A percentile compares a stretch with the other conserved stretches of the same genome.
Conservation (phyloP, 805 yeast species). For the Blastobotrys mokoenaii region DNA sequence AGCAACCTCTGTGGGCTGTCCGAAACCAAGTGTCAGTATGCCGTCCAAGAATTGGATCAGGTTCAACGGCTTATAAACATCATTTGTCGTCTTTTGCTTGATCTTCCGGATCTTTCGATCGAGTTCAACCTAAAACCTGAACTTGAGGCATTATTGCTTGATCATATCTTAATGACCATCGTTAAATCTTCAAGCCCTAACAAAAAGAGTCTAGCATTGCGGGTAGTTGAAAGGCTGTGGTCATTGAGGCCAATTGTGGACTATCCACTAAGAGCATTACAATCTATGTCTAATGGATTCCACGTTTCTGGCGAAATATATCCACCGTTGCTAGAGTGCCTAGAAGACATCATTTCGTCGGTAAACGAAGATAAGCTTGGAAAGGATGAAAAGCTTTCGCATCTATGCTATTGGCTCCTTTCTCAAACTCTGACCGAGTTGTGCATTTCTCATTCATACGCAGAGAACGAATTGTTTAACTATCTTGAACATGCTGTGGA, state of each 20-base stretch:
- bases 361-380: neutral
- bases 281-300: neutral
- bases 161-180: neutral
- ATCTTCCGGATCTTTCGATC: neutral
- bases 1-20: neutral
- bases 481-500: neutral
- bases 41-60: neutral
- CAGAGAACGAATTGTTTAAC: neutral
- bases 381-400: neutral
- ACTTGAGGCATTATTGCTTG: neutral
- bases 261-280: neutral
- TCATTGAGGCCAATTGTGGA: neutral
- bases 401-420: neutral
- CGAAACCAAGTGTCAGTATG: neutral
- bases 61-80: neutral
- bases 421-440: neutral
- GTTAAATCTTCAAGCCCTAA: neutral
- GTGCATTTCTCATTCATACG: neutral
- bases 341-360: neutral
- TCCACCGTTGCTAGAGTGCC: neutral
- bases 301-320: neutral
- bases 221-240: neutral
- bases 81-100: neutral
- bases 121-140: neutral
- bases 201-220: neutral